Evolutionary conservation across 768 basidiomycete genomes (phyloP), one percentile per base, ranked within the genome.

Genomic region (Boletus patriciae): DNA sequence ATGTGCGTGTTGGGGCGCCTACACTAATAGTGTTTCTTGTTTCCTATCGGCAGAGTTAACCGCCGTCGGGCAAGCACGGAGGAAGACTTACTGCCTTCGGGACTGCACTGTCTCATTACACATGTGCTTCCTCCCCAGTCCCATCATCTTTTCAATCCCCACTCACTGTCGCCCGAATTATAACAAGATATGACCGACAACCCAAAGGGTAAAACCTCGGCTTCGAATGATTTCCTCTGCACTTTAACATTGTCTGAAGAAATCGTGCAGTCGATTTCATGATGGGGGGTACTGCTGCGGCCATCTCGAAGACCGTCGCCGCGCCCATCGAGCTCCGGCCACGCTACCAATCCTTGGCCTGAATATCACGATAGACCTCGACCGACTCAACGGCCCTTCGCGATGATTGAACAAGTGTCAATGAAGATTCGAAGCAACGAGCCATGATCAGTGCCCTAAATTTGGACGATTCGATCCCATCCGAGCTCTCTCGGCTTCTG

Each of bases 321-420:
- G 75, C 76, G 36, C 75, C 75, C 37, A 76, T 76, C 46, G 75
- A 76, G 57, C 62, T n/a, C 76, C 77, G n/a, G n/a, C n/a, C n/a
- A n/a, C n/a, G n/a, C n/a, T n/a, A n/a, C n/a, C n/a, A n/a, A n/a
- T n/a, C n/a, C n/a, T n/a, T n/a, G n/a, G n/a, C n/a, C n/a, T n/a
- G n/a, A n/a, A n/a, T n/a, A n/a, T n/a, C n/a, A n/a, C n/a, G n/a
- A n/a, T n/a, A n/a, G n/a, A n/a, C n/a, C n/a, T n/a, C n/a, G n/a
- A n/a, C n/a, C n/a, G n/a, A n/a, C n/a, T n/a, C n/a, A n/a, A n/a
- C n/a, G n/a, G n/a, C n/a, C n/a, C n/a, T n/a, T n/a, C n/a, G n/a
- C n/a, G n/a, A n/a, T n/a, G n/a, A n/a, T n/a, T n/a, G n/a, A n/a
- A n/a, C n/a, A n/a, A n/a, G n/a, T n/a, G n/a, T n/a, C n/a, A n/a